Conservation (phyloP, 1,284 basidiomycete species). For the Cutaneotrichosporon cutaneum region DNA sequence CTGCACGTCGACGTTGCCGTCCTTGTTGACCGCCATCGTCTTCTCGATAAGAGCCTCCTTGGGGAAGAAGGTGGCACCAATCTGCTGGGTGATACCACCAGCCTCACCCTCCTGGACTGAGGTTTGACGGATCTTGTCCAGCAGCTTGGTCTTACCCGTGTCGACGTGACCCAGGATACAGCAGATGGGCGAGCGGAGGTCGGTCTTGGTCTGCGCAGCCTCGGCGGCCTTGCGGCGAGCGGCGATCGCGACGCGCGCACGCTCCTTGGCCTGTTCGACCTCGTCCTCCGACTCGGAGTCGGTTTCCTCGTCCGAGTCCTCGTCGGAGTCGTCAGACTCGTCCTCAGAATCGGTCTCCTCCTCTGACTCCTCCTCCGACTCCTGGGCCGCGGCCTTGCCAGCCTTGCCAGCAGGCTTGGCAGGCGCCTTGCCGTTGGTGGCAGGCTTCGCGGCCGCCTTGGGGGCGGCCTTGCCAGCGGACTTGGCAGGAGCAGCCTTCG, state of each 20-base stretch:
- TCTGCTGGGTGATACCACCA: slow-evolving; percentile 99
- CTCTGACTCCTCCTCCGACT: slow-evolving; percentile 48
- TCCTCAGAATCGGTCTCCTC: slow-evolving; percentile 55
- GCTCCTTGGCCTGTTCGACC: slow-evolving; percentile 74
- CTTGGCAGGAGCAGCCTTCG: slow-evolving; percentile 15
- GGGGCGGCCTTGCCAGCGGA: slow-evolving; percentile 20
- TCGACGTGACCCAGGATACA: slow-evolving; percentile 99
- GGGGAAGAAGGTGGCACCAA: slow-evolving; percentile 99
- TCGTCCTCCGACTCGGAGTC: slow-evolving; percentile 62
- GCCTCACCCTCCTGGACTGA: slow-evolving; percentile 99
- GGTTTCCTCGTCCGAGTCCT: slow-evolving; percentile 52
- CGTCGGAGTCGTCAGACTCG: slow-evolving; percentile 42
- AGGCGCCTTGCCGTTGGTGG: slow-evolving; percentile 15
- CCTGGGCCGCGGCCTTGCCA: slow-evolving; percentile 40
- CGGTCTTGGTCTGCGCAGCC: slow-evolving; percentile 81
- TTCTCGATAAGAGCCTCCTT: slow-evolving; percentile 93
- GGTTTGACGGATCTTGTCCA: slow-evolving; percentile 99
- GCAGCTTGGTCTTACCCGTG: slow-evolving; percentile 97
- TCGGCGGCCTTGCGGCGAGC: slow-evolving; percentile 83
- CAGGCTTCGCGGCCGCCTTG: slow-evolving; percentile 19
- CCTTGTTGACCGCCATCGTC: slow-evolving; percentile 86
- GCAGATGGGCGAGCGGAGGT: slow-evolving; percentile 95
- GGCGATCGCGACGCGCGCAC: slow-evolving; percentile 74
- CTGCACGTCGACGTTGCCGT: slow-evolving; percentile 86
- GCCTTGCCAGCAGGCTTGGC: slow-evolving; percentile 38